A percentile compares a stretch with the other conserved stretches of the same genome.
phyloP scores from a whole-genome alignment of 2,329 filamentous ascomycete genomes.

The Rhynchosporium graminicola region DNA sequence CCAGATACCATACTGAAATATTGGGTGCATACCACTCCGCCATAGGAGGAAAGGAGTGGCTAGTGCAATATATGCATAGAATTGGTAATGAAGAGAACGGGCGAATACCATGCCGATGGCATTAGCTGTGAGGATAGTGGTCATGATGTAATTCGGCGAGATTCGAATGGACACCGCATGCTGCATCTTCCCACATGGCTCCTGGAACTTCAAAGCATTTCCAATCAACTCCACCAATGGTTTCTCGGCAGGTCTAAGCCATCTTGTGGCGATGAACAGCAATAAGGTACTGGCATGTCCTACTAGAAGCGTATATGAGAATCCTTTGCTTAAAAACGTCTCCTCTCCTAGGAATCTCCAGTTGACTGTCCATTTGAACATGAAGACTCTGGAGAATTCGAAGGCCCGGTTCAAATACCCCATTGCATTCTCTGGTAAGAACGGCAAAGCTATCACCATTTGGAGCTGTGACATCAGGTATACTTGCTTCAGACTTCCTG shows the following conservation, averaged over 20 bases:
- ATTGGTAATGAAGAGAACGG: constrained; percentile 73
- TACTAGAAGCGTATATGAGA: constrained; percentile 58
- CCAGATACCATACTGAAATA: constrained; percentile 61
- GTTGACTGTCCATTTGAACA: constrained; percentile 99
- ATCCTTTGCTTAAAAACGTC: constrained; percentile 68
- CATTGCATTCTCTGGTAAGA: constrained; percentile 62
- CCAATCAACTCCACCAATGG: constrained; percentile 48
- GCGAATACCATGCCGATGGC: constrained; percentile 71
- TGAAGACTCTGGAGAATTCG: constrained; percentile 85
- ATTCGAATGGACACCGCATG: constrained; percentile 52
- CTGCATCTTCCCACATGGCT: constrained; percentile 45
- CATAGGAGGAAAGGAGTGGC: constrained; percentile 71
- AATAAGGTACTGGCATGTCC: constrained; percentile 57
- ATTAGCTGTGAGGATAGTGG: constrained; percentile 61
- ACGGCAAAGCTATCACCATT: constrained; percentile 66
- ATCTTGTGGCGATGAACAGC: constrained; percentile 58
- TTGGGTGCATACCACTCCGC: constrained; percentile 61
- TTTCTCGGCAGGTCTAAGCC: constrained; percentile 59
- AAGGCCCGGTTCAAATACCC: constrained; percentile 84
- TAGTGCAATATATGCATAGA: constrained; percentile 74
- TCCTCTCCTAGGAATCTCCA: constrained; percentile 94
- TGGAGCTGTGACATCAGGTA: constrained; percentile 78
- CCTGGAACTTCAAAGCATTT: constrained; percentile 35
- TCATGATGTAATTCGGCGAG: constrained; percentile 62
- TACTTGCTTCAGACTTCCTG: constrained; percentile 65